phyloP scores from a whole-genome alignment of 192 early-diverging fungal species.

The Spizellomyces sp. region DNA sequence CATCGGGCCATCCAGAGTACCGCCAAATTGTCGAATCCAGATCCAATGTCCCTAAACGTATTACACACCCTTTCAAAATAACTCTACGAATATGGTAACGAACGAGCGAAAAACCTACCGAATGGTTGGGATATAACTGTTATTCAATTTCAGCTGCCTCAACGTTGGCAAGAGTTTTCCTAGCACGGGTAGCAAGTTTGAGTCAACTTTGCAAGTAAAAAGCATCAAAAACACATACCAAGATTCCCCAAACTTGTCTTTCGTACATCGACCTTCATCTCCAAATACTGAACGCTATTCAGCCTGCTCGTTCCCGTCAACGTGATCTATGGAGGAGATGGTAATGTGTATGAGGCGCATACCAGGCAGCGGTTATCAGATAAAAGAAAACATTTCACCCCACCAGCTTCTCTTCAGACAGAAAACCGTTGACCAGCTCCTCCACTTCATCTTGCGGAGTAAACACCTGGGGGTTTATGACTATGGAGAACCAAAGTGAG shows the following conservation, averaged over 20 bases:
- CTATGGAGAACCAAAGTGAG: too few species aligned
- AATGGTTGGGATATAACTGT: slow-evolving; percentile 47
- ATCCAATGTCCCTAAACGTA: slow-evolving; percentile 45
- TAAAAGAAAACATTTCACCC: neutral
- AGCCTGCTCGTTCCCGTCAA: slow-evolving; percentile 33
- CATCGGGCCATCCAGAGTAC: slow-evolving; percentile 51
- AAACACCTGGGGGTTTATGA: slow-evolving; percentile 36
- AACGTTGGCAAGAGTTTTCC: slow-evolving; percentile 37
- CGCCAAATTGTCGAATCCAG: slow-evolving; percentile 43
- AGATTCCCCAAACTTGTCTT: slow-evolving; percentile 39
- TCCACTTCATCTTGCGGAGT: slow-evolving; percentile 45
- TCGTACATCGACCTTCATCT: slow-evolving; percentile 45
- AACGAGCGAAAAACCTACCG: slow-evolving; percentile 19
- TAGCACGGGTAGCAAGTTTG: slow-evolving; percentile 1
- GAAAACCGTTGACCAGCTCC: slow-evolving; percentile 38
- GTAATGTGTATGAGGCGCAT: too few species aligned
- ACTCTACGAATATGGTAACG: neutral
- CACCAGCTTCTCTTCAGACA: slow-evolving; percentile 44
- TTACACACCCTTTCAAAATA: neutral
- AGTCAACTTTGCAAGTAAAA: neutral
- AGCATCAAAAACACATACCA: slow-evolving; percentile 11
- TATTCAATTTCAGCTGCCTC: slow-evolving; percentile 46
- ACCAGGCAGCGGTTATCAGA: neutral
- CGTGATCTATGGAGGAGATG: slow-evolving; percentile 17
- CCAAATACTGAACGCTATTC: slow-evolving; percentile 31